Conservation (phyloP, 129 eudicot genomes). For the Glebionis coronaria region DNA sequence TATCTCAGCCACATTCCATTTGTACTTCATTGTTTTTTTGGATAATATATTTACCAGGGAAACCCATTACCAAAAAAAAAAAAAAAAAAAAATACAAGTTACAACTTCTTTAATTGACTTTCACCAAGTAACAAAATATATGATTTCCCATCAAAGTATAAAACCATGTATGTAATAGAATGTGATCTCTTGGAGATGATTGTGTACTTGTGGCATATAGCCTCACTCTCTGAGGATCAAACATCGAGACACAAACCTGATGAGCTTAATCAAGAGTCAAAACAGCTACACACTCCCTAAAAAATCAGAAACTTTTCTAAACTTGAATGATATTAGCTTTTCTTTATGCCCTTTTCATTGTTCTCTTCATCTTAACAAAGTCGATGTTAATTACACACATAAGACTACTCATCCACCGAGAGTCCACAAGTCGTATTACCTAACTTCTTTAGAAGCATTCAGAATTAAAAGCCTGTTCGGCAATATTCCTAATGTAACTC, state of each 20-base stretch:
- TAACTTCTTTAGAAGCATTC: background rate
- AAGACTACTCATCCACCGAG: slow-evolving; percentile 1
- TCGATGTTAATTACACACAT: background rate
- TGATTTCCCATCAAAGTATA: background rate
- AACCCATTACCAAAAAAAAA: no score
- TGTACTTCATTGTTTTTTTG: no score
- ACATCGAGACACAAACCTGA: background rate
- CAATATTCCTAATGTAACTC: no score
- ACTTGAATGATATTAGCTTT: slow-evolving; percentile 6
- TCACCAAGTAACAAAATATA: background rate
- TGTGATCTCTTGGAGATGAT: background rate
- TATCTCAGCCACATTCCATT: no score
- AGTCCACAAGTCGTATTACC: background rate
- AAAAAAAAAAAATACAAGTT: no score
- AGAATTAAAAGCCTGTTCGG: no score
- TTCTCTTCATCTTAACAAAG: background rate
- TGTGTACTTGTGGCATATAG: background rate
- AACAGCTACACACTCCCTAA: no score
- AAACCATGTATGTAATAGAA: slow-evolving; percentile 1
- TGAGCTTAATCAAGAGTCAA: no score
- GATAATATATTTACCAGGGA: no score
- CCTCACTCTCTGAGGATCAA: slow-evolving; percentile 10
- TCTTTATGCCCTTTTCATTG: slow-evolving; percentile 4
- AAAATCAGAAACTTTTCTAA: background rate
- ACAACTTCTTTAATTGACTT: background rate